Evolutionary conservation across 2,329 filamentous ascomycete genomes (phyloP).

Genomic region (Fusarium sp.): DNA sequence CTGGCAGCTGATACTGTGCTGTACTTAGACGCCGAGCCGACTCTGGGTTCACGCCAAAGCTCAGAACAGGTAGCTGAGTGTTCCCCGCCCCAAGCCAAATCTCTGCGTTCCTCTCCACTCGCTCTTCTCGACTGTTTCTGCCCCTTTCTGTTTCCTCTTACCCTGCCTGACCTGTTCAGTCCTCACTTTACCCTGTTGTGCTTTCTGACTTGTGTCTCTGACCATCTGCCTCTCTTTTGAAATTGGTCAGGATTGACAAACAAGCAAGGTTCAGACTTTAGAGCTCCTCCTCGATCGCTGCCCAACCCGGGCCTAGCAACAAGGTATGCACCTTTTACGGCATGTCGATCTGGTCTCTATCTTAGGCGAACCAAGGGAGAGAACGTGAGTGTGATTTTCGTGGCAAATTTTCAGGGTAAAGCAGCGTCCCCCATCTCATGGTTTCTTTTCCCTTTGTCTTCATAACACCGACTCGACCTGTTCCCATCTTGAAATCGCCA

Average conservation of each 20-base stretch:
- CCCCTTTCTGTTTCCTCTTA: slow-evolving; percentile 5
- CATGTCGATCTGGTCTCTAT: slow-evolving; percentile 30
- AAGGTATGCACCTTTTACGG: slow-evolving; percentile 19
- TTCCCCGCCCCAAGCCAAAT: slow-evolving; percentile 43
- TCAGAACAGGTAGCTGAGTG: slow-evolving; percentile 45
- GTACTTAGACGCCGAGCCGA: slow-evolving; percentile 43
- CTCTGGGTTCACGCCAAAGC: slow-evolving; percentile 31
- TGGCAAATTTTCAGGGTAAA: slow-evolving; percentile 7
- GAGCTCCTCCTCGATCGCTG: slow-evolving; percentile 24
- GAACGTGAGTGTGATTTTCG: slow-evolving; percentile 18
- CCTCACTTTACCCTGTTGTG: slow-evolving; percentile 18
- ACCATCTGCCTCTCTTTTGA: slow-evolving; percentile 5
- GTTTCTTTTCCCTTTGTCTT: slow-evolving; percentile 2
- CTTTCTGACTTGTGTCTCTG: slow-evolving; percentile 27
- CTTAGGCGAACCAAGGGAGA: slow-evolving; percentile 19
- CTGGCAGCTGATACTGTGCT: slow-evolving; percentile 51
- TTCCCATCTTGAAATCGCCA: slow-evolving; percentile 18
- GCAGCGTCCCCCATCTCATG: slow-evolving; percentile 14
- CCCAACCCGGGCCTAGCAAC: slow-evolving; percentile 34
- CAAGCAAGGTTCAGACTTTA: slow-evolving; percentile 24
- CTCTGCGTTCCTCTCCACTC: slow-evolving; percentile 43
- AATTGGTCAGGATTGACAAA: slow-evolving; percentile 9
- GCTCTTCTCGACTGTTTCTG: slow-evolving; percentile 39
- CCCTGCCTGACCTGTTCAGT: no score
- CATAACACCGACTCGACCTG: not conserved